These are phyloP conservation scores for Orbilia quercus DNA, from an alignment of 2,329 filamentous ascomycete genomes.

Conservation along the genomic window DNA sequence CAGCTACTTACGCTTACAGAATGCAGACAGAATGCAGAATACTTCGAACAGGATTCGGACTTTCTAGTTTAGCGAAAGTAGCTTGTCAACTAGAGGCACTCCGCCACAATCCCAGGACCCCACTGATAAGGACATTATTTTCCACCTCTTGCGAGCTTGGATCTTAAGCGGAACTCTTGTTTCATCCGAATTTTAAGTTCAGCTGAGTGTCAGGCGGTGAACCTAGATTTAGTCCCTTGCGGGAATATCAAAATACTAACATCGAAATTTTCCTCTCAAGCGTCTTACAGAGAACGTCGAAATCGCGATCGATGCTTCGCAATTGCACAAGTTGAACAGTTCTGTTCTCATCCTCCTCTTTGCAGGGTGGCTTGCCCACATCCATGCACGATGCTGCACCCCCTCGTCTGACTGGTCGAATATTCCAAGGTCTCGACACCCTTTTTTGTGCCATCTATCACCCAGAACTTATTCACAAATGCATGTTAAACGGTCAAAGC, in stretches of 20 bases:
- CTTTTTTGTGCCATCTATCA: neutral
- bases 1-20: too few relatives aligned
- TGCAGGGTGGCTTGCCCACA: constrained; percentile 11
- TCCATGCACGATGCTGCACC: constrained; percentile 29
- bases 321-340: constrained; percentile 6
- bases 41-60: too few relatives aligned
- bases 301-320: constrained; percentile 2
- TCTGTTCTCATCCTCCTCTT: neutral
- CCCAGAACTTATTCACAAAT: neutral
- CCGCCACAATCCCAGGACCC: constrained; percentile 13
- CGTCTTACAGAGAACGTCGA: neutral
- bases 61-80: constrained; percentile 5
- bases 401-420: constrained; percentile 25
- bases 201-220: constrained; percentile 6
- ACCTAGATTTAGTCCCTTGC: constrained; percentile 9
- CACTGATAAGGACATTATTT: constrained; percentile 21
- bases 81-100: constrained; percentile 7
- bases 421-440: constrained; percentile 5
- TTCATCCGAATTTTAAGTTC: constrained; percentile 31
- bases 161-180: constrained; percentile 36
- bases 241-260: constrained; percentile 4
- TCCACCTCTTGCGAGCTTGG: neutral
- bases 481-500: constrained; percentile 48
- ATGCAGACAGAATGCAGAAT: too few relatives aligned
- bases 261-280: neutral